Conservation (phyloP, 345 rosid genomes). For the Cardamine occulta region DNA sequence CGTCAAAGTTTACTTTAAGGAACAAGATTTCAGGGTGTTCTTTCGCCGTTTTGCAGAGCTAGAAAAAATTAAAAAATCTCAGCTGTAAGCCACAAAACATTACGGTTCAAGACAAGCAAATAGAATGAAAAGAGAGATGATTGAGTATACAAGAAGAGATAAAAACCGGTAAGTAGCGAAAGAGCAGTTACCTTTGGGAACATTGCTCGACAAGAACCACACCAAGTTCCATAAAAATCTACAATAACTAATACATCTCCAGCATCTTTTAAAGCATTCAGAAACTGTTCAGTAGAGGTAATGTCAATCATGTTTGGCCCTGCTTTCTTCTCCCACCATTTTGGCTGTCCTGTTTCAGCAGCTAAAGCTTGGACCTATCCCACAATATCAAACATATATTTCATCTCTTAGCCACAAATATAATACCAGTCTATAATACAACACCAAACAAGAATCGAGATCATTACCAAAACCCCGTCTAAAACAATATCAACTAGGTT, state of each 20-base stretch:
- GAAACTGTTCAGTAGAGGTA: conserved; percentile 78
- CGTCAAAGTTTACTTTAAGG: conserved; percentile 88
- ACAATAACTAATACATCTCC: conserved; percentile 85
- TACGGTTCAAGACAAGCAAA: not conserved
- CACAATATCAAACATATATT: not conserved
- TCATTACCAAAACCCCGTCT: no score
- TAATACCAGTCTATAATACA: no score
- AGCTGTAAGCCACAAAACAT: not conserved
- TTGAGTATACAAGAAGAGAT: not conserved
- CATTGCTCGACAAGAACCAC: conserved; percentile 91
- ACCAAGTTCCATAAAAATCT: conserved; percentile 96
- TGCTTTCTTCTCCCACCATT: conserved; percentile 94
- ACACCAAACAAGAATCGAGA: no score
- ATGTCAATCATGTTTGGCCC: conserved; percentile 91
- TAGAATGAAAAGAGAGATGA: not conserved
- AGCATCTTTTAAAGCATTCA: conserved; percentile 71
- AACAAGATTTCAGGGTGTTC: conserved; percentile 77
- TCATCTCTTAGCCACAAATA: no score
- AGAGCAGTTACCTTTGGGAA: conserved; percentile 71
- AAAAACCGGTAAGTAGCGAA: not conserved
- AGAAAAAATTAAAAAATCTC: conserved; percentile 18
- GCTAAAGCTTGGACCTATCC: conserved; percentile 63
- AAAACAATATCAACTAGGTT: not conserved
- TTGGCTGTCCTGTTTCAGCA: conserved; percentile 71
- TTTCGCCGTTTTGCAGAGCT: conserved; percentile 84